Evolutionary conservation across 345 rosid genomes (phyloP).

Genomic region (Cardiospermum halicacabum): DNA sequence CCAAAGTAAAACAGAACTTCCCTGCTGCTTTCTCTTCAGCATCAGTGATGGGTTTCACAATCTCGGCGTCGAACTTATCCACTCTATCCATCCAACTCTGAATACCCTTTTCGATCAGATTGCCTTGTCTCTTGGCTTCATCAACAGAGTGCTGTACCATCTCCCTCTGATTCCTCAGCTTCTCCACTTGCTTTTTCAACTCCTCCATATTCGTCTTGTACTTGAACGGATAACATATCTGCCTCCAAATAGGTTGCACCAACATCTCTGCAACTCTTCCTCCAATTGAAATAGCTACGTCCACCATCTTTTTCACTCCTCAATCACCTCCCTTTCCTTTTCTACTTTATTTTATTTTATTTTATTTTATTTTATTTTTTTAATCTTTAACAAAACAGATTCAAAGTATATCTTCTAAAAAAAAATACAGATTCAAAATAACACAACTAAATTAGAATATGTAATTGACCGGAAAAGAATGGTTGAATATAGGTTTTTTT

Average conservation of each 20-base stretch:
- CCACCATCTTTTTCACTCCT: background rate
- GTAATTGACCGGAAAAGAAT: no score
- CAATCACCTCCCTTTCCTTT: no score
- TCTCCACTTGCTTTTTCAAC: background rate
- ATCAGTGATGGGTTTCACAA: background rate
- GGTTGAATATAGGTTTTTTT: no score
- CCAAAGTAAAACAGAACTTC: background rate
- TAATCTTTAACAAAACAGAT: no score
- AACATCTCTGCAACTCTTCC: background rate
- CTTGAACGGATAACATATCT: background rate
- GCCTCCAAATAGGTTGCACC: background rate
- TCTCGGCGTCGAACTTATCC: background rate
- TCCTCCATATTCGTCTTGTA: background rate
- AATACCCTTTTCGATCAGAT: conserved; percentile 1
- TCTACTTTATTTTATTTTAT: no score
- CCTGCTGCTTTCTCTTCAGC: background rate
- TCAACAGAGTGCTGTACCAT: background rate
- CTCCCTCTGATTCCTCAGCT: background rate
- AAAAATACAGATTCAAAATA: no score
- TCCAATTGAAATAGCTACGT: background rate
- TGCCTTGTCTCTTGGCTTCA: background rate
- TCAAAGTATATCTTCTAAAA: no score
- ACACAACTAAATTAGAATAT: no score
- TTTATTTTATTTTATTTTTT: no score
- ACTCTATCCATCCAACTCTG: background rate